A percentile compares a stretch with the other conserved stretches of the same genome.
Conservation (phyloP, 345 rosid species). For the Gynandropsis gynandra region DNA sequence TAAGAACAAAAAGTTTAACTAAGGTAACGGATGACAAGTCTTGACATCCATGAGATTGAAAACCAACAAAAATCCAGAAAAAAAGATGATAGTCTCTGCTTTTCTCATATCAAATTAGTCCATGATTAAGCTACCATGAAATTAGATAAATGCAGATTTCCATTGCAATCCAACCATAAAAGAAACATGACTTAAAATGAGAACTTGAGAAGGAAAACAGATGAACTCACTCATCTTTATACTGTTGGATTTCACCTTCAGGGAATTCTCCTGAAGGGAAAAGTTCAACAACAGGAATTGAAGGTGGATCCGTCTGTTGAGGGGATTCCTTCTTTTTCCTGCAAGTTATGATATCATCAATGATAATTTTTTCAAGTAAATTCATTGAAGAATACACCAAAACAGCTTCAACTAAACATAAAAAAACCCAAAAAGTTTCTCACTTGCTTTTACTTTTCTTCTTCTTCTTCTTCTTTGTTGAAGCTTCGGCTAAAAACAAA, state of each 20-base stretch:
- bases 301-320: slow-evolving; percentile 79
- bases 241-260: slow-evolving; percentile 88
- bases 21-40: too few relatives aligned
- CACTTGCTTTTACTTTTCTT: slow-evolving; percentile 86
- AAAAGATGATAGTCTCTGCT: too few relatives aligned
- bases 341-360: not conserved
- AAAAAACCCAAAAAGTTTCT: slow-evolving; percentile 24
- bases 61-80: too few relatives aligned
- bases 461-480: slow-evolving; percentile 82
- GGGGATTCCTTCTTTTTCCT: slow-evolving; percentile 74
- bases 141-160: not conserved
- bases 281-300: slow-evolving; percentile 64
- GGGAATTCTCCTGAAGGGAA: slow-evolving; percentile 85
- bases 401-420: not conserved
- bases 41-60: too few relatives aligned
- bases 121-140: not conserved
- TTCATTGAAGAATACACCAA: not conserved
- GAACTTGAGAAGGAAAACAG: too few relatives aligned
- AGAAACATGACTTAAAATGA: too few relatives aligned
- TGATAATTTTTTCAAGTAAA: slow-evolving; percentile 6
- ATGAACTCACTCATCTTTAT: slow-evolving; percentile 70
- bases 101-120: not conserved
- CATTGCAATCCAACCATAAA: too few relatives aligned
- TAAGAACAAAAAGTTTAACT: too few relatives aligned
- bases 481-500: slow-evolving; percentile 34